Conservation (phyloP, 75 land plant genomes). For the Cupressus sempervirens region DNA sequence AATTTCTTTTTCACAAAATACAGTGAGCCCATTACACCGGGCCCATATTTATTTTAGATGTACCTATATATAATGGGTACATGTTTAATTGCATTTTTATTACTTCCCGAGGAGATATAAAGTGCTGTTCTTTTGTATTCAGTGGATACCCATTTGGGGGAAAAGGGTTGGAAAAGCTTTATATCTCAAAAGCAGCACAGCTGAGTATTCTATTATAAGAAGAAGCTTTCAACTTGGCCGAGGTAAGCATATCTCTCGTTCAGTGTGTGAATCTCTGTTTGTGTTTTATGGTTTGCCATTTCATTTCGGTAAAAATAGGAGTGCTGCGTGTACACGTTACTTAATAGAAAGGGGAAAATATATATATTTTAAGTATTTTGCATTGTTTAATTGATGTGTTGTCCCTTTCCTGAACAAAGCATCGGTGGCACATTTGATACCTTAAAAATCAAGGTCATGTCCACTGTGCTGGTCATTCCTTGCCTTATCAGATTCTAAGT, state of each 20-base stretch:
- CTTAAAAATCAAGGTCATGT: neutral
- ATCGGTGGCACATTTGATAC: neutral
- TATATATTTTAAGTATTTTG: neutral
- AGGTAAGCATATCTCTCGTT: slow-evolving; percentile 9
- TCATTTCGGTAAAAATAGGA: neutral
- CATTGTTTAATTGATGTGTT: neutral
- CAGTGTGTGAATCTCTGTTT: slow-evolving; percentile 12
- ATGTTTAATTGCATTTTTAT: neutral
- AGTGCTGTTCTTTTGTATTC: neutral
- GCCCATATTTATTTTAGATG: neutral
- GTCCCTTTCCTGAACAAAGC: neutral
- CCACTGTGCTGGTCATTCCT: neutral
- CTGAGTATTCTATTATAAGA: neutral
- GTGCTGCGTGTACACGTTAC: neutral
- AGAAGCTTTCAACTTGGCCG: neutral
- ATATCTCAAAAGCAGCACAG: neutral
- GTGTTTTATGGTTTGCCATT: neutral
- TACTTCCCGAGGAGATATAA: neutral
- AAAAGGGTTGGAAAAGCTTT: neutral
- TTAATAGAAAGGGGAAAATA: neutral
- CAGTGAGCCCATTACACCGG: neutral
- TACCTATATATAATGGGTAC: neutral
- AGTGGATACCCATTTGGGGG: neutral
- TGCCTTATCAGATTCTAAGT: neutral
- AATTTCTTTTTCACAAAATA: neutral